Percentiles rank a stretch among this genome's conserved stretches.
phyloP scores from a whole-genome alignment of 2,329 filamentous ascomycete species.

The Lachnellula cervina region DNA sequence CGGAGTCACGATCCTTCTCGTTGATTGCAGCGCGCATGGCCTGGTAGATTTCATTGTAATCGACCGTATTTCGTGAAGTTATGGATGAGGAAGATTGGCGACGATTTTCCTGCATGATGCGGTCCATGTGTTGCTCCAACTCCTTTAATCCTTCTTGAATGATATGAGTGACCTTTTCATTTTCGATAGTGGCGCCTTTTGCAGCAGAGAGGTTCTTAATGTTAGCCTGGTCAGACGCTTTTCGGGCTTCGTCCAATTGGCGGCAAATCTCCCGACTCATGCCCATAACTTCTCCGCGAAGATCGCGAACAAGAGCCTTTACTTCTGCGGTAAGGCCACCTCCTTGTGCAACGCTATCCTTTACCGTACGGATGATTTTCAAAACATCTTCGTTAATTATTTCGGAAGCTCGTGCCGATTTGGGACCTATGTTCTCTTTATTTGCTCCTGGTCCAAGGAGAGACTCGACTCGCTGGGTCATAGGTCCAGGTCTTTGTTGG shows the following conservation, averaged over 20 bases:
- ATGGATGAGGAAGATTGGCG: constrained; percentile 62
- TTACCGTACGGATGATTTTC: constrained; percentile 78
- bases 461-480: constrained; percentile 29
- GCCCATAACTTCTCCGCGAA: constrained; percentile 86
- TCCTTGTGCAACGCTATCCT: constrained; percentile 83
- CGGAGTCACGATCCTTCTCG: constrained; percentile 48
- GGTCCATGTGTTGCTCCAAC: constrained; percentile 78
- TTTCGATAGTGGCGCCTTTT: constrained; percentile 48
- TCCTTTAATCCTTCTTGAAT: constrained; percentile 76
- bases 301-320: constrained; percentile 82
- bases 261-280: constrained; percentile 91
- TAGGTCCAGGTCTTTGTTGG: constrained; percentile 30
- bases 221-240: constrained; percentile 1
- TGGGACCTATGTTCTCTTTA: constrained; percentile 23
- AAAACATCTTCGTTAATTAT: constrained; percentile 73
- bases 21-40: constrained; percentile 71
- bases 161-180: constrained; percentile 69
- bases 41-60: constrained; percentile 81
- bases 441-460: constrained; percentile 24
- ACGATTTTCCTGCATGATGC: constrained; percentile 70
- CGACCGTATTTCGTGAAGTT: constrained; percentile 59
- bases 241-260: constrained; percentile 68
- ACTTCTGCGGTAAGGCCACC: constrained; percentile 89
- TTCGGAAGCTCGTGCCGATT: constrained; percentile 43
- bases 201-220: constrained; percentile 36